Base-by-base conservation (phyloP, 2,329 filamentous ascomycete genomes). In the Sporothrix protearum region DNA sequence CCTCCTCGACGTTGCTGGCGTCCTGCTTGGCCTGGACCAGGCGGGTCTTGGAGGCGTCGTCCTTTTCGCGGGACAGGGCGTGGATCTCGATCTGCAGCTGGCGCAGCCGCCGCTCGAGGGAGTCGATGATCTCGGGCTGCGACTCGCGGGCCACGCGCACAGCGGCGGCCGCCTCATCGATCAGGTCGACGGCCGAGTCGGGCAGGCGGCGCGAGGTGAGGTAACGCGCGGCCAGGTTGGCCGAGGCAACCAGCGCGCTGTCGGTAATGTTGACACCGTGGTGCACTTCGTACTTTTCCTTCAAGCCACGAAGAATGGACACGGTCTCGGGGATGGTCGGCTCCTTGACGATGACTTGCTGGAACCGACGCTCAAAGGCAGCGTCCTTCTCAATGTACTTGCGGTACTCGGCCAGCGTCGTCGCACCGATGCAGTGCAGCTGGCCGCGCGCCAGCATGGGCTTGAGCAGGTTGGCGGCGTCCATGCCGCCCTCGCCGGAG, bases 381-480 rank as follows among this genome's bases (percentile, higher is more conserved):
- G 93, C 92, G 78, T 99, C 96, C 83, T 99, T 99, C 81, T 99
- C 96, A 75, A 99, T 97, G 82, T 99, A 98, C 81, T 99, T 99
- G 78, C 96, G 89, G 82, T 99, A 99, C 80, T 99, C 96, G 73
- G 90, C 89, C 72, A 99, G 87, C 1, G 96, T 99, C 1, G 96
- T 99, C 6, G 96, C 96, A 81, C 96, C 96, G 75, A 99, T 98
- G 79, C 96, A 99, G 85, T 99, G 96, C 73, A 99, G 86, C 80
- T 98, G 95, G 70, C 96, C 96, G 79, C 96, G 91, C 73, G 96
- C 96, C 76, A 99, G 88, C 95, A 98, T 98, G 72, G 96, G 96
- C 85, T 99, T 99, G 75, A 99, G 87, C 77, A 99, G 84, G 80
- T 99, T 99, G 77, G 96, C 96, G 67, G 96, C 96, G 79, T 99